Evolutionary conservation across 108 stramenopile species (phyloP), one percentile per base, ranked within the genome.

Genomic region (Skeletonema grethae): DNA sequence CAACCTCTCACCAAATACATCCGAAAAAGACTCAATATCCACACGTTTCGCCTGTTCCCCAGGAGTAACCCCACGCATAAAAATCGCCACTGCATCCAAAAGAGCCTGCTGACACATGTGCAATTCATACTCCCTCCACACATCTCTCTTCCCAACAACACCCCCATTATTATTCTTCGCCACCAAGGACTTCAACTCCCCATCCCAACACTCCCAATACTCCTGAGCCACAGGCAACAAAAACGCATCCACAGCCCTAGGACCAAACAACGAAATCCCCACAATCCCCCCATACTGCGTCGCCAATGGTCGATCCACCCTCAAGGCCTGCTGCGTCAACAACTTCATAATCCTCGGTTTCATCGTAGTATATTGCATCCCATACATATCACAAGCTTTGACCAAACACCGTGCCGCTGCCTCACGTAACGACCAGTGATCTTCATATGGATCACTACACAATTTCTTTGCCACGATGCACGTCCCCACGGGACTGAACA

Each of bases 281-380:
- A 91, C 88, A 61, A 95, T 80, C 32, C 91, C 91, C 38, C 94
- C 94, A 77, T 85, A 95, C 63, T 80, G 84, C 0, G 89, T 91
- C 1, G 85, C 34, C 34, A 82, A 48, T 3, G 85, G 63, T 48
- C 79, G 66, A 69, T 80, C 79, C 77, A 50, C 55, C 55, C 67
- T 53, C n/a, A 66, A 63, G 50, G 70, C 77, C 83, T 72, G 80
- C 77, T 61, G 83, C 43, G 70, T 86, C 12, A 95, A 67, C 4
- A 88, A 64, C 61, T 83, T 82, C 46, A 95, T 69, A 8, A 92
- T 75, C 3, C 87, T 81, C 3, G 91, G 86, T 67, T 89, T 88
- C 65, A 93, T 75, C 11, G 86, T 91, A 7, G 84, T 75, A 64
- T 95, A 95, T 55, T 92, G 82, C 32, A 88, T 77, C 28, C 90